Evolutionary conservation across 2,329 filamentous ascomycete genomes (phyloP).

Genomic region (Akanthomyces muscarius): DNA sequence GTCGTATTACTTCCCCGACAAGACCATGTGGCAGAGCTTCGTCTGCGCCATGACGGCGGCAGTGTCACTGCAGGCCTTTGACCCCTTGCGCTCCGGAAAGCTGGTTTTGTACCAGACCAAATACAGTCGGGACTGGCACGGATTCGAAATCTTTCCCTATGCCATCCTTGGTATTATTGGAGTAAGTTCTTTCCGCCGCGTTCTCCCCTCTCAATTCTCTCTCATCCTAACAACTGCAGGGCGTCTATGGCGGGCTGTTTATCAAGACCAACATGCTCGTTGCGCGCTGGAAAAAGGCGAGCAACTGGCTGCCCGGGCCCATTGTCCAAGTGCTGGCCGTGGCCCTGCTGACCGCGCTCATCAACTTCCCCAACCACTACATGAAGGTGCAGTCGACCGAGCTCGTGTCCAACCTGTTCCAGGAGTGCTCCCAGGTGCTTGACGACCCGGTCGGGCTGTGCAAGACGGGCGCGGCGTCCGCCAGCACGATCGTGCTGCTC

Average conservation of each 20-base stretch:
- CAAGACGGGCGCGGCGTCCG: conserved; percentile 77
- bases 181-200: conserved; percentile 32
- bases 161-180: conserved; percentile 81
- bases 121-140: conserved; percentile 88
- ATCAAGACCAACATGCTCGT: conserved; percentile 92
- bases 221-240: conserved; percentile 39
- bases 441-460: conserved; percentile 90
- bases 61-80: conserved; percentile 84
- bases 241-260: conserved; percentile 91
- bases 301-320: conserved; percentile 64
- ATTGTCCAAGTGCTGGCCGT: conserved; percentile 76
- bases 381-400: conserved; percentile 92
- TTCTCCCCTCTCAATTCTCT: neutral
- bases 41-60: conserved; percentile 99
- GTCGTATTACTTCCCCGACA: conserved; percentile 96
- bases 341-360: conserved; percentile 74
- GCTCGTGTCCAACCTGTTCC: conserved; percentile 86
- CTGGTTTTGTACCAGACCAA: conserved; percentile 94
- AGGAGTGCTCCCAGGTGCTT: conserved; percentile 76
- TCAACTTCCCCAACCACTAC: conserved; percentile 95
- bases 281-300: conserved; percentile 71
- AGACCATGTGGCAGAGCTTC: conserved; percentile 99
- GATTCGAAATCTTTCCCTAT: conserved; percentile 89
- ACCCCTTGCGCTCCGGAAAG: conserved; percentile 93
- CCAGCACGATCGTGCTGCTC: conserved; percentile 76